Base-by-base conservation (phyloP, 495 filamentous ascomycete genomes). In the Pseudevernia furfuracea region DNA sequence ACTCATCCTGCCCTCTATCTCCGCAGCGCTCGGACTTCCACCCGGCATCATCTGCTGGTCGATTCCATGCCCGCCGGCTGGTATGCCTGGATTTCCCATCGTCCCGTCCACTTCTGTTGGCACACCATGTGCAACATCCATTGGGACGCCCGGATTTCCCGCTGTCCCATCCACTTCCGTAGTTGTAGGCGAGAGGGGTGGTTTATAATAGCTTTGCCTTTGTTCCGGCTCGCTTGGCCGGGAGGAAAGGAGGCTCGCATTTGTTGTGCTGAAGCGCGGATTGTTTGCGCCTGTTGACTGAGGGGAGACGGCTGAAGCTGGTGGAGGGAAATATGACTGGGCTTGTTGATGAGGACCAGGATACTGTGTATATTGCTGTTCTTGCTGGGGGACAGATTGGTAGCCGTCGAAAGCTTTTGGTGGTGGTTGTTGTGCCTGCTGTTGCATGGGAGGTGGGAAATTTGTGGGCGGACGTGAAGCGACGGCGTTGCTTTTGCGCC, bases 301-400 rank as follows among this genome's bases (percentile, higher is more conserved):
- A 1, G 53, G 62, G 12, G 53, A 38, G 41, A 58, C 52, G 30
- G 53, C 62, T 28, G 17, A 39, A 23, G 41, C 37, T 55, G 34
- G 46, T 25, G 30, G 46, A 32, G 48, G 44, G 15, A 8, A 49
- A 34, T 15, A 46, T 9, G 14, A 49, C 44, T 48, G 41, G 61
- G 21, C 57, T 49, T 23, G 23, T 14, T 37, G 57, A 46, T 48
- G 52, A 39, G 49, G 61, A 52, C 12, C 43, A 55, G 49, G 39
- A 30, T 49, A 28, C 30, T 59, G 34, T 34, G 34, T 37, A 56
- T 30, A 61, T 11, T 41, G 44, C 15, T 55, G 63, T 15, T 69
- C 67, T 37, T 69, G 67, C 58, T 69, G 67, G 15, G 57, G 55
- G 19, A 64, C 60, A 10, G 64, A 46, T 34, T 68, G 60, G 21